Base-by-base conservation (phyloP, 805 yeast genomes). In the Lipomyces yamadae region DNA sequence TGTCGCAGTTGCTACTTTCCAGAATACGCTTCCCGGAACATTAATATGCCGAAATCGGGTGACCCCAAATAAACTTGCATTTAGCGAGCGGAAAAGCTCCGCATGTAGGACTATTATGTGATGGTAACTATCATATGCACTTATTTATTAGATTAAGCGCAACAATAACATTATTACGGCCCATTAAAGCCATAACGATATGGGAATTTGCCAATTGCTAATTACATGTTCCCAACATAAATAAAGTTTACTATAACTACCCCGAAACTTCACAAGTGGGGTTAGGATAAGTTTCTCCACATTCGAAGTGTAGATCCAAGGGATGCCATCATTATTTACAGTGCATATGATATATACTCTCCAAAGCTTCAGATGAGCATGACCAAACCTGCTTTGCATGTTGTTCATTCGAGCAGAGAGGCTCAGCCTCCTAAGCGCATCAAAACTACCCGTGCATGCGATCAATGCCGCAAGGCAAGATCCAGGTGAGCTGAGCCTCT, bases 381-480 rank as follows among this genome's bases (percentile, higher is more conserved):
- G 48, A 42, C 48, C 15, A n/a, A 15, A 7, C 24, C 29, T 11
- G 24, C 15, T 13, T 24, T 42, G 10, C 1, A 42, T 42, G 18
- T 10, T 10, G 29, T 18, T n/a, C 15, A 6, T 42, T 42, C 48
- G 48, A 42, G 48, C 24, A 13, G 48, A 15, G 24, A 7, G 8
- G 48, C 10, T 11, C 45, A 15, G 59, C 60, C 55, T 37, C 63
- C 32, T n/a, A 60, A 56, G 55, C 60, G 67, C 18, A 56, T 34
- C 6, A 64, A 64, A 34, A 64, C 64, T 13, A 45, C 61, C 0
- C 54, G 67, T 2, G 67, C 67, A 4, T 64, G 67, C 54, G 67
- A 64, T 34, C 67, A 64, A 32, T 64, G 64, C 42, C 64, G 67
- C 37, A 64, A 64, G 48, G 67, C 67, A 37, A 58, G 67, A 29